Base-by-base conservation (phyloP, 2,329 filamentous ascomycete genomes). In the Alternaria sp. region DNA sequence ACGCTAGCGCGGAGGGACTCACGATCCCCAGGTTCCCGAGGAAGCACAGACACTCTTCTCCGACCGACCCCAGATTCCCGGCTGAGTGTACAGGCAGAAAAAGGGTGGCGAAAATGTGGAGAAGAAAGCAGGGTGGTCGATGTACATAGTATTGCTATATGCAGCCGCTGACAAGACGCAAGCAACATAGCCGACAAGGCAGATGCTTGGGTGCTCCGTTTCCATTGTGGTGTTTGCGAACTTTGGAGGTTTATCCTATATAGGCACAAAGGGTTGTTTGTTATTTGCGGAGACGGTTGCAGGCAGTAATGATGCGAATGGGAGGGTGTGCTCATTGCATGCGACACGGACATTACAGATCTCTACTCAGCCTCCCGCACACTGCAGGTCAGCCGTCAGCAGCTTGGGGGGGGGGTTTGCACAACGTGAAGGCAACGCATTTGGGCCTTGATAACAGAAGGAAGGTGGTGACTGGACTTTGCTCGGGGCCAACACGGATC, bases 311-410 rank as follows among this genome's bases (percentile, higher is more conserved):
- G 57, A 54, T 49, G 57, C 61, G 41, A 60, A 57, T 40, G 57
- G 51, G 63, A 65, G 65, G 62, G 61, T 69, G 63, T 70, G 72
- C 71, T 75, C 68, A 74, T 72, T 66, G 70, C 68, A 70, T 59
- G 51, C 61, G 56, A 62, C 54, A 58, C 61, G 63, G 61, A 59
- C 54, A 66, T 67, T 66, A 62, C 63, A 58, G 54, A 64, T 36
- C 36, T 66, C 61, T 69, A 65, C 67, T 73, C 73, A 75, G 72
- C 72, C 71, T 66, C 71, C 63, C 62, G 45, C 50, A 53, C 13
- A 34, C 36, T 49, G 56, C 51, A 46, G 21, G 56, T 62, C 56
- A 62, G 60, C 64, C 50, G 61, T 65, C 33, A 59, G 61, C 56
- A 57, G 50, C 41, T 56, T 17, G 17, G 17, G 17, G 17, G 17